Evolutionary conservation across 1,284 basidiomycete genomes (phyloP).

Genomic region (Meira miltonrushii): DNA sequence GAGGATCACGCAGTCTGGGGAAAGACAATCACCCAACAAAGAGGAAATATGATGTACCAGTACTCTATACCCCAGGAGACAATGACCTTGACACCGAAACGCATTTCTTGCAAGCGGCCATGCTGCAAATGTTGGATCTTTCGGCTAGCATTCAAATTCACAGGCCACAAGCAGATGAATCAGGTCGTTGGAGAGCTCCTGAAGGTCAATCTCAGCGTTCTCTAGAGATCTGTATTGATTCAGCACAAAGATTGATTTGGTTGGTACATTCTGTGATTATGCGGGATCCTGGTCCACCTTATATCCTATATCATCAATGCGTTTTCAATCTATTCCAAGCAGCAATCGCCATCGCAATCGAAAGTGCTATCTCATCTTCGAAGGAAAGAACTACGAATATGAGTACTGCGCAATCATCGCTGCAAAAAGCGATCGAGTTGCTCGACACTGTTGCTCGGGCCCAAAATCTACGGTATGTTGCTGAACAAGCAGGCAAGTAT

Average conservation of each 20-base stretch:
- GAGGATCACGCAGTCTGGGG: slow-evolving; percentile 22
- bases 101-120: slow-evolving; percentile 30
- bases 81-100: slow-evolving; percentile 23
- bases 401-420: background rate
- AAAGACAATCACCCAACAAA: slow-evolving; percentile 18
- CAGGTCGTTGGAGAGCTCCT: slow-evolving; percentile 26
- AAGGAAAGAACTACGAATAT: background rate
- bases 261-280: slow-evolving; percentile 10
- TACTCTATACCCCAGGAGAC: background rate
- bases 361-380: slow-evolving; percentile 16
- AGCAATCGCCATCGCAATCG: slow-evolving; percentile 31
- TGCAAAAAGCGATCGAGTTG: background rate
- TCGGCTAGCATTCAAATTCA: slow-evolving; percentile 31
- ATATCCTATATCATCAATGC: slow-evolving; percentile 28
- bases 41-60: slow-evolving; percentile 14
- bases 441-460: slow-evolving; percentile 21
- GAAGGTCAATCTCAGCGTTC: slow-evolving; percentile 18
- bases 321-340: slow-evolving; percentile 38
- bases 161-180: slow-evolving; percentile 37
- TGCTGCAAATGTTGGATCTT: slow-evolving; percentile 25
- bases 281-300: slow-evolving; percentile 13
- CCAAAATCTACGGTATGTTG: slow-evolving; percentile 26
- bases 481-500: slow-evolving; percentile 39
- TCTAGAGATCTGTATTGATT: slow-evolving; percentile 10
- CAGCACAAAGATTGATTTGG: slow-evolving; percentile 8